Base-by-base conservation (phyloP, 139 green algal species). In the Tetraselmis striata region DNA sequence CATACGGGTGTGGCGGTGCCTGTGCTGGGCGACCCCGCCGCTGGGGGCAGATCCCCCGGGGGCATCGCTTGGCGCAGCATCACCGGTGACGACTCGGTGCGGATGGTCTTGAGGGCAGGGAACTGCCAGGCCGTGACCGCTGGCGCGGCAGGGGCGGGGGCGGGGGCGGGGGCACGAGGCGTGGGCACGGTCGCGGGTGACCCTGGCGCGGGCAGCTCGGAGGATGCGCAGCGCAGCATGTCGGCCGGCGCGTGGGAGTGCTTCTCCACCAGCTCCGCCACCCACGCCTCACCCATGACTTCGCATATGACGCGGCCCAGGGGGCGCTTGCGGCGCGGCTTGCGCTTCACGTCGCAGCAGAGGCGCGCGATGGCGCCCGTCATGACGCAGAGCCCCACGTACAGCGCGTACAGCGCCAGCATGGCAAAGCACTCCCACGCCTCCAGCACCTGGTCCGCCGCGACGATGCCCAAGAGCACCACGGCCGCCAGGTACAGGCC, bases 361-460 rank as follows among this genome's bases (percentile, higher is more conserved):
- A 31, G 27, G 2, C 77, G 28, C 27, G 77, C 29, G 5, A 80
- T 32, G 24, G 18, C 1, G 2, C 77, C 77, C 2, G 77, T 80
- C 77, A 80, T 31, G 23, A 80, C 5, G 77, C 77, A 80, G 29
- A 80, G 29, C 2, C 2, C 77, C 2, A 80, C 29, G 77, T 80
- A 80, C 24, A 27, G 2, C 2, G 31, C 28, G 77, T 80, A 80
- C 2, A 32, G 24, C 27, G 29, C 28, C 77, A 58, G 29, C 77
- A 80, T 80, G 2, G 77, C 29, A 32, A 80, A 32, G 77, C 77
- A 80, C 77, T 80, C 77, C 27, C 28, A 80, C 77, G 29, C 31
- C 77, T 80, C 27, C 2, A 80, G 77, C 28, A 32, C 5, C 27
- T 27, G 29, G 29, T 80, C 77, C 28, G 23, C 29, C 23, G 29